These are phyloP conservation scores for Peterozyma toletana DNA, from an alignment of 805 yeast genomes.

Conservation along the genomic window DNA sequence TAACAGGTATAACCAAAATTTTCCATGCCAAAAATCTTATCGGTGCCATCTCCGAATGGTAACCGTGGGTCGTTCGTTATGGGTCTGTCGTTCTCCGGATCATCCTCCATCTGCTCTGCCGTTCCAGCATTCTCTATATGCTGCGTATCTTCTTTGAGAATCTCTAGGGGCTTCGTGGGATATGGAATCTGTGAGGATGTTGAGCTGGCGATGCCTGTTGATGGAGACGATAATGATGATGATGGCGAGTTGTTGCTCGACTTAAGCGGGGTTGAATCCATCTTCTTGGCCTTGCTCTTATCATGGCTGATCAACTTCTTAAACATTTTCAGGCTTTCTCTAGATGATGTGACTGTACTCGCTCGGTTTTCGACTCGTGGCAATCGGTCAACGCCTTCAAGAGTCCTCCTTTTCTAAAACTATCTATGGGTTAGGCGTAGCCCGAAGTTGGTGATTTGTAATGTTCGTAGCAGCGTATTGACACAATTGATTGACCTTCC, in stretches of 20 bases:
- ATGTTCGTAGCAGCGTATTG: too few species aligned
- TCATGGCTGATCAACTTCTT: conserved; percentile 6
- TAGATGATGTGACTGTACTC: too few species aligned
- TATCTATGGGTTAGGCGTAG: too few species aligned
- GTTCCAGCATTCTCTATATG: conserved; percentile 6
- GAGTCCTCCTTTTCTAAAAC: too few species aligned
- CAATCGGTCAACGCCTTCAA: too few species aligned
- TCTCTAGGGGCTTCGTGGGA: neutral
- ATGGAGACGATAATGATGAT: neutral
- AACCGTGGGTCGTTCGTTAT: conserved; percentile 15
- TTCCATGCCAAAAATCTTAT: conserved; percentile 73
- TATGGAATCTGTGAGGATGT: neutral
- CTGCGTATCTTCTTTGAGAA: conserved; percentile 6
- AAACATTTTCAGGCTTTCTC: conserved; percentile 1
- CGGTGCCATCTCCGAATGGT: conserved; percentile 62
- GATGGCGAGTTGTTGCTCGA: neutral
- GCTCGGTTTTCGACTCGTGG: too few species aligned
- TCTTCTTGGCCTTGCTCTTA: conserved; percentile 2
- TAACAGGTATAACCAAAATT: conserved; percentile 91
- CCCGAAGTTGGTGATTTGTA: too few species aligned
- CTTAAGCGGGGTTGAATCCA: neutral
- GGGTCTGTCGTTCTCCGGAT: conserved; percentile 15
- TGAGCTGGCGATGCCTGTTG: neutral
- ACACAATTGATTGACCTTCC: too few species aligned
- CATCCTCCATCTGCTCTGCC: conserved; percentile 10